Conservation (phyloP, 2,329 filamentous ascomycete genomes). For the Exophiala spinifera region DNA sequence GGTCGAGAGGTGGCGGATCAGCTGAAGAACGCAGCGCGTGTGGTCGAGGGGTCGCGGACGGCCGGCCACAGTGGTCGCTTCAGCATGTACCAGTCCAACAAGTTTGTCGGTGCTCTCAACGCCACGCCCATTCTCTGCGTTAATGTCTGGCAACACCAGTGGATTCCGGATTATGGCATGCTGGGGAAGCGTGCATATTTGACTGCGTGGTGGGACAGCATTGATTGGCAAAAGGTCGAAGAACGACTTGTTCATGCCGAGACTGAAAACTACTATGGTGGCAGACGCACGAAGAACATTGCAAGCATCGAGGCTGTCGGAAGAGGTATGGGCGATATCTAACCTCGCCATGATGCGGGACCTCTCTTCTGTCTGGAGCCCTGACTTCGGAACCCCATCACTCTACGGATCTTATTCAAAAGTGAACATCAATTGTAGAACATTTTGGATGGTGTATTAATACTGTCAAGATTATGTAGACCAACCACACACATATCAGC, state of each 20-base stretch:
- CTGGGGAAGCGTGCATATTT: slow-evolving; percentile 73
- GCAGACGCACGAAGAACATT: background rate
- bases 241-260: slow-evolving; percentile 6
- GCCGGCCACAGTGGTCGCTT: slow-evolving; percentile 30
- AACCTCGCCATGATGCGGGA: background rate
- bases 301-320: background rate
- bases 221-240: slow-evolving; percentile 77
- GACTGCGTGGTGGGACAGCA: slow-evolving; percentile 78
- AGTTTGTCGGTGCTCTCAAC: slow-evolving; percentile 17
- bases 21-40: slow-evolving; percentile 7
- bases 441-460: background rate
- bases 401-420: background rate
- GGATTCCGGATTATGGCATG: slow-evolving; percentile 76
- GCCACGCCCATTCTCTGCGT: slow-evolving; percentile 69
- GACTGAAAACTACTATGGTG: background rate
- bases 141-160: slow-evolving; percentile 95
- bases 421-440: background rate
- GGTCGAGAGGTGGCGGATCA: slow-evolving; percentile 23
- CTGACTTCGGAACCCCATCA: background rate
- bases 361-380: too few species aligned
- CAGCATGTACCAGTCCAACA: slow-evolving; percentile 17
- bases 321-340: background rate
- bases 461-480: background rate
- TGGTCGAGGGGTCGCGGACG: slow-evolving; percentile 11
- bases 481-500: background rate